Percentiles rank a stretch among this genome's conserved stretches.
phyloP scores from a whole-genome alignment of 805 yeast species.

The Brettanomyces bruxellensis region DNA sequence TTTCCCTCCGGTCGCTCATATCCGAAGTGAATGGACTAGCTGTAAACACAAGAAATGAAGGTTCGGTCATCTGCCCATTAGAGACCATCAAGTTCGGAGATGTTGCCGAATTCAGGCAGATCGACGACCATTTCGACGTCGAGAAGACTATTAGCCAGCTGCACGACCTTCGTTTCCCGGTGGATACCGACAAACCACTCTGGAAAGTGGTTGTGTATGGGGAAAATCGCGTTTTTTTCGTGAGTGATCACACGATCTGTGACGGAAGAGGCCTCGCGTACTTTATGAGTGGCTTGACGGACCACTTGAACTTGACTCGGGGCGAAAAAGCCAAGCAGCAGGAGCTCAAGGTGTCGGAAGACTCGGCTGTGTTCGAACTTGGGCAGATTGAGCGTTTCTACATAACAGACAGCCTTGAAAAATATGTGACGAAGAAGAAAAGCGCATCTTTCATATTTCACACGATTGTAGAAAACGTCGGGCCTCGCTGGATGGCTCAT shows the following conservation, averaged over 20 bases:
- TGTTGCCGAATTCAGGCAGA: neutral
- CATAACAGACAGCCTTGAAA: neutral
- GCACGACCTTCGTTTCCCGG: neutral
- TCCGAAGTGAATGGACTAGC: neutral
- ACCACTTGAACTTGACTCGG: neutral
- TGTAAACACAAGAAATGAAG: neutral
- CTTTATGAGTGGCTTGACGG: neutral
- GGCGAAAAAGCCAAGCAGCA: neutral
- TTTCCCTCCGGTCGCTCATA: neutral
- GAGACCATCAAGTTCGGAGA: neutral
- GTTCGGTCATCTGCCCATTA: neutral
- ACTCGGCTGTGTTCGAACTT: neutral
- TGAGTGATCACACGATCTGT: conserved; percentile 1
- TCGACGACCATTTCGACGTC: neutral
- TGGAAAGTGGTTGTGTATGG: conserved; percentile 1
- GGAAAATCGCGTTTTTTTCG: neutral
- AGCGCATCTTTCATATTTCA: neutral
- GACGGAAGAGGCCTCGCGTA: conserved; percentile 1
- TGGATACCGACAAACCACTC: neutral
- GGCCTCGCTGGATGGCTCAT: neutral
- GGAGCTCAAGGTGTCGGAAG: neutral
- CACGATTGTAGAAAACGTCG: neutral
- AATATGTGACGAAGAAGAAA: neutral
- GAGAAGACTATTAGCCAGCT: neutral
- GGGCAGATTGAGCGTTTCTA: neutral